Percentiles rank a stretch among this genome's conserved stretches.
Conservation (phyloP, 2,329 filamentous ascomycete genomes). For the Huntiella moniliformis region DNA sequence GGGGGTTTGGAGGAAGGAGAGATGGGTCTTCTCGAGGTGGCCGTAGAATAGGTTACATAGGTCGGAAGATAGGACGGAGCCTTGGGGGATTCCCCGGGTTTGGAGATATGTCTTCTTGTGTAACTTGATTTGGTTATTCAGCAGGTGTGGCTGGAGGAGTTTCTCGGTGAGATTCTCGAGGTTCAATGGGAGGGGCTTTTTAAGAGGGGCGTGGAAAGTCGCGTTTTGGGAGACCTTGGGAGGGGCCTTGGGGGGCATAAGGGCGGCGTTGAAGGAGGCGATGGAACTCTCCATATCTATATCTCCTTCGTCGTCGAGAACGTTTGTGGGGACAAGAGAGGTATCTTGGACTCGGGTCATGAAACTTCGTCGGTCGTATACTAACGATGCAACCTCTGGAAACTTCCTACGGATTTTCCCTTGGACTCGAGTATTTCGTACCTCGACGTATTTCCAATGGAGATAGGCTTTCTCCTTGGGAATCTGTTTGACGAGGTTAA, state of each 20-base stretch:
- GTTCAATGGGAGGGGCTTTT: conserved; percentile 33
- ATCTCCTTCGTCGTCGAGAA: not conserved
- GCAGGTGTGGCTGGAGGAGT: conserved; percentile 65
- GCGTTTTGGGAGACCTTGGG: conserved; percentile 28
- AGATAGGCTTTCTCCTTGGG: conserved; percentile 43
- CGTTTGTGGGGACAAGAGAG: not conserved
- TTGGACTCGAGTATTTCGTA: conserved; percentile 27
- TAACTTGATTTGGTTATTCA: conserved; percentile 68
- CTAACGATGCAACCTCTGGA: conserved; percentile 30
- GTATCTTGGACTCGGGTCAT: conserved; percentile 24
- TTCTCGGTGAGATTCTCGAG: conserved; percentile 38
- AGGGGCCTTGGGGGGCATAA: too few relatives aligned
- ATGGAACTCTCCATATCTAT: not conserved
- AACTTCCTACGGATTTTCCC: conserved; percentile 29
- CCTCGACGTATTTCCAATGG: conserved; percentile 55
- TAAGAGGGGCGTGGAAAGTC: conserved; percentile 55
- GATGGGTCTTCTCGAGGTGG: conserved; percentile 52
- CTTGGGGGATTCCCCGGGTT: conserved; percentile 78
- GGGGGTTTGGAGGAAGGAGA: conserved; percentile 39
- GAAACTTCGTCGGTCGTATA: conserved; percentile 25
- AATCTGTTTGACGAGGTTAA: conserved; percentile 44
- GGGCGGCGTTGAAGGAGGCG: not conserved
- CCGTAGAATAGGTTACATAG: conserved; percentile 96
- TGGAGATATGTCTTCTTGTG: conserved; percentile 81
- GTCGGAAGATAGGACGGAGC: conserved; percentile 68